phyloP scores from a whole-genome alignment of 129 eudicot genomes.

The Escallonia herrerae region DNA sequence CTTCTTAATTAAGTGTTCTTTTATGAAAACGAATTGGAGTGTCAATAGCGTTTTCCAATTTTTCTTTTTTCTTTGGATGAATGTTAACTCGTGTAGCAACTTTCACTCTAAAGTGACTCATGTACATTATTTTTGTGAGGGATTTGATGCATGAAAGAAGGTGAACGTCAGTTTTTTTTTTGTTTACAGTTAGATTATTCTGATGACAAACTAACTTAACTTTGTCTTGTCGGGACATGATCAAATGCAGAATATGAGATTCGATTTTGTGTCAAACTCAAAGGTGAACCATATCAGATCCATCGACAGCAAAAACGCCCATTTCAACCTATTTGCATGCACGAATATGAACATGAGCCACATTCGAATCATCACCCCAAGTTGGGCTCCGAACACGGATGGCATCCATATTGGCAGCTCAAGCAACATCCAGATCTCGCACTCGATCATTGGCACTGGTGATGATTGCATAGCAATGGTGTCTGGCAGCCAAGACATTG shows the following conservation, averaged over 20 bases:
- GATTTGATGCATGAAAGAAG: no score
- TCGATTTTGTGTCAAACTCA: conserved; percentile 51
- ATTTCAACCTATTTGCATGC: conserved; percentile 50
- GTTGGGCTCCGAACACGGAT: conserved; percentile 51
- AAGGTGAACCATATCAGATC: conserved; percentile 31
- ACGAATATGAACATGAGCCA: conserved; percentile 31
- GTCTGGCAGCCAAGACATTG: conserved; percentile 28
- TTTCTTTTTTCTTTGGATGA: no score
- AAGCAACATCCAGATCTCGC: conserved; percentile 25
- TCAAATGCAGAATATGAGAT: conserved; percentile 40
- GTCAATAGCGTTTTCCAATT: no score
- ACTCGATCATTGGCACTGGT: conserved; percentile 46
- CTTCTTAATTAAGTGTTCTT: no score
- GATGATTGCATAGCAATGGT: conserved; percentile 73
- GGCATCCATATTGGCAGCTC: conserved; percentile 60
- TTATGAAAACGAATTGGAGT: no score
- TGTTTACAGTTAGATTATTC: no score
- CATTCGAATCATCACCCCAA: conserved; percentile 36
- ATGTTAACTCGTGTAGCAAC: no score
- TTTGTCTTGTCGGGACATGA: no score
- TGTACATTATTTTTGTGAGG: no score
- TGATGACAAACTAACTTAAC: no score
- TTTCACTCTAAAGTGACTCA: no score
- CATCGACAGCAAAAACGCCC: conserved; percentile 48
- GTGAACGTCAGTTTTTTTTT: no score